Base-by-base conservation (phyloP, 2,329 filamentous ascomycete species). In the Calycina herbarum region DNA sequence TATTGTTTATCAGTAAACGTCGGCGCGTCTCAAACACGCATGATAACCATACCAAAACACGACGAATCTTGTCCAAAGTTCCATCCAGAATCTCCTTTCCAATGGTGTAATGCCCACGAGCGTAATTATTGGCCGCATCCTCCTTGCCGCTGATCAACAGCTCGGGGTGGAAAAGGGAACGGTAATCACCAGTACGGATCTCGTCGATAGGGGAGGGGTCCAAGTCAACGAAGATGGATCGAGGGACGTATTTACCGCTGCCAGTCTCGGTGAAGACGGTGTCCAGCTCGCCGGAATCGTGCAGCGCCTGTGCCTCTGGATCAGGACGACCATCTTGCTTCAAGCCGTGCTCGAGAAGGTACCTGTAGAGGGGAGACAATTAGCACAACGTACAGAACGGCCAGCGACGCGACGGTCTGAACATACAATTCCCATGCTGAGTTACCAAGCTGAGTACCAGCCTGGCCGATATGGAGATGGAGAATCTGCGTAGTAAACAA, bases 121-220 rank as follows among this genome's bases (percentile, higher is more conserved):
- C 87, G 79, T 89, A 89, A 79, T 89, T 89, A 77, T 89, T 89
- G 72, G 87, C 86, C 66, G 87, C 87, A 79, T 89, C 87, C 76
- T 89, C 87, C 78, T 89, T 89, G 72, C 87, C 87, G 75, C 84
- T 88, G 72, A 89, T 85, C 79, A 89, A 79, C 70, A 86, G 79
- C 76, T 89, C 86, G 24, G 87, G 87, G 76, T 89, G 87, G 79
- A 88, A 89, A 62, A 89, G 81, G 71, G 86, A 81, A 71, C 85
- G 83, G 78, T 88, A 89, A 70, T 78, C 71, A 70, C 87, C 87
- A 67, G 84, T 87, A 67, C 86, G 84, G 77, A 89, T 88, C 77
- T 89, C 87, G 73, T 89, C 87, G 73, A 89, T 86, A 58, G 86
- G 86, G 80, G 85, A 87, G 29, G 87, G 87, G 75, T 89, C 87